phyloP scores from a whole-genome alignment of 805 yeast genomes.

The Ogataea methylovora region DNA sequence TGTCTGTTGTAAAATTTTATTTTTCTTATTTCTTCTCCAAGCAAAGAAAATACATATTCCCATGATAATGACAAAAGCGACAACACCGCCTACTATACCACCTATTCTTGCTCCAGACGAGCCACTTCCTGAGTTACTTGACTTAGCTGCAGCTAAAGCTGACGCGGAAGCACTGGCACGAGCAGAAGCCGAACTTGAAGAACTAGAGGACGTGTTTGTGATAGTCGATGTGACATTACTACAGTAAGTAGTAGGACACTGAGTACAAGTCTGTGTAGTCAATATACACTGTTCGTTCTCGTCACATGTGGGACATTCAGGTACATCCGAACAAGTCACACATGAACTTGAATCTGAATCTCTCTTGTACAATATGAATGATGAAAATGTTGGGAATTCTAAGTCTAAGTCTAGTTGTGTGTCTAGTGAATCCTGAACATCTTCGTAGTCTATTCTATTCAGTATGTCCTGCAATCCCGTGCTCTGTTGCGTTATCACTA shows the following conservation, averaged over 20 bases:
- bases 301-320: constrained; percentile 49
- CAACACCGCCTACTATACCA: constrained; percentile 67
- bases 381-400: too few species aligned
- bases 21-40: too few species aligned
- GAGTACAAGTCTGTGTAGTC: constrained; percentile 47
- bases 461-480: too few species aligned
- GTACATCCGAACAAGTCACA: constrained; percentile 24
- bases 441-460: too few species aligned
- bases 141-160: constrained; percentile 2
- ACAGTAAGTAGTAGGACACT: constrained; percentile 53
- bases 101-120: constrained; percentile 31
- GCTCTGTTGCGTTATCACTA: too few species aligned
- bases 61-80: constrained; percentile 46
- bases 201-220: constrained; percentile 9
- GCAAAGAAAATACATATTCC: too few species aligned
- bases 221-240: constrained; percentile 18
- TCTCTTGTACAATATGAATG: too few species aligned
- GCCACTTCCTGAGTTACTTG: neutral
- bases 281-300: constrained; percentile 45
- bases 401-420: too few species aligned
- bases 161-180: constrained; percentile 1
- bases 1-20: too few species aligned
- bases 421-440: too few species aligned
- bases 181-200: constrained; percentile 6
- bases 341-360: constrained; percentile 14